These are phyloP conservation scores for Sordariomycetes sp. DNA, from an alignment of 2,329 filamentous ascomycete species.

Conservation along the genomic window DNA sequence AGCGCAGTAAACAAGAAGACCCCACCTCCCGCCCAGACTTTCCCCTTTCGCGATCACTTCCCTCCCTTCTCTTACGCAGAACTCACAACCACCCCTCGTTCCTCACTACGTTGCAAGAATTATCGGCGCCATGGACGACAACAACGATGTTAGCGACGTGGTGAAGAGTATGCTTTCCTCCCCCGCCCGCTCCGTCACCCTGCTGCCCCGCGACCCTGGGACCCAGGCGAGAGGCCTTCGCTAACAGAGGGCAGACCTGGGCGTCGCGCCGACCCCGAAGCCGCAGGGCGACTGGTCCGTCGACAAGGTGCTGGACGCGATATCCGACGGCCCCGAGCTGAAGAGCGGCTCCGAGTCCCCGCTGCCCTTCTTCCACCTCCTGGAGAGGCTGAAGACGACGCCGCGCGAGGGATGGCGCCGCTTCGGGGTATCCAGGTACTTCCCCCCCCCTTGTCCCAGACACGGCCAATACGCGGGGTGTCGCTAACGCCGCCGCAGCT, in stretches of 20 bases:
- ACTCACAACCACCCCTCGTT: not conserved
- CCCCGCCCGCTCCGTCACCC: not conserved
- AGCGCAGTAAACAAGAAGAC: not conserved
- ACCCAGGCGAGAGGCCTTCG: not conserved
- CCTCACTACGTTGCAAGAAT: not conserved
- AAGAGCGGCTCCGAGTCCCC: conserved; percentile 58
- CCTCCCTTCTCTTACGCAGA: not conserved
- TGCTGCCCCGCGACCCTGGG: not conserved
- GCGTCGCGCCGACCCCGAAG: conserved; percentile 12
- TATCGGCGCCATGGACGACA: not conserved
- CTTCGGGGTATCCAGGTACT: conserved; percentile 60
- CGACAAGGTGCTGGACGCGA: conserved; percentile 10
- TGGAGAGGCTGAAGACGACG: conserved; percentile 90
- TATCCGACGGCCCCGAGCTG: conserved; percentile 25
- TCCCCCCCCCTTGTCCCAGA: not conserved
- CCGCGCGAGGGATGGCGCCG: conserved; percentile 93
- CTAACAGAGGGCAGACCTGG: conserved; percentile 10
- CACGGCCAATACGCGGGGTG: too few species aligned
- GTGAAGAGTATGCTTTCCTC: not conserved
- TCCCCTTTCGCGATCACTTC: not conserved
- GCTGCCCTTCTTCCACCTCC: conserved; percentile 84
- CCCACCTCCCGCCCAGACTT: not conserved
- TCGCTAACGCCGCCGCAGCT: conserved; percentile 26
- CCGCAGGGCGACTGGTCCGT: conserved; percentile 14
- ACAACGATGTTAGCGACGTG: not conserved